Evolutionary conservation across 108 stramenopile genomes (phyloP).

Genomic region (Cyclostephanos tholiformis): DNA sequence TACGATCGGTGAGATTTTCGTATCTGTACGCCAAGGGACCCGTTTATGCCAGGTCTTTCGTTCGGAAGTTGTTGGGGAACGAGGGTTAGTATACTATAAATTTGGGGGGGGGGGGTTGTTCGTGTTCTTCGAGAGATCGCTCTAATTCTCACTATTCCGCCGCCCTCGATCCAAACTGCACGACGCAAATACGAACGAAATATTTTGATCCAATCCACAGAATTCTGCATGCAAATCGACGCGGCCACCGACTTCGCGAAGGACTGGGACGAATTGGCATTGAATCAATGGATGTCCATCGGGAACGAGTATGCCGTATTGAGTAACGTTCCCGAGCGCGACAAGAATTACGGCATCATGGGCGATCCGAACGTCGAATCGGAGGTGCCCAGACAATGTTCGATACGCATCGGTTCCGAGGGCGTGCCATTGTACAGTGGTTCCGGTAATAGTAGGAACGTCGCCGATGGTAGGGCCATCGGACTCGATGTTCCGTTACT

Average conservation of each 20-base stretch:
- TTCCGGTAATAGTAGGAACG: slow-evolving; percentile 10
- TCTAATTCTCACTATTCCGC: no score
- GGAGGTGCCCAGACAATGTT: slow-evolving; percentile 70
- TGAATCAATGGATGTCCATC: slow-evolving; percentile 75
- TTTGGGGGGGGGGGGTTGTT: neutral
- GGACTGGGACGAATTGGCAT: slow-evolving; percentile 80
- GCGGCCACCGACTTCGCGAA: slow-evolving; percentile 84
- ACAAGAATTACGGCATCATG: slow-evolving; percentile 33
- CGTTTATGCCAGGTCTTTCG: slow-evolving; percentile 70
- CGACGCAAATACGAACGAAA: no score
- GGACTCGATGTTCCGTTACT: slow-evolving; percentile 70
- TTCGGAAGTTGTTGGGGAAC: slow-evolving; percentile 82
- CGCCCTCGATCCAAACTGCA: no score
- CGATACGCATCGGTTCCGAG: slow-evolving; percentile 61
- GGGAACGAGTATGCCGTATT: slow-evolving; percentile 94
- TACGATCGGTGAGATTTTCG: slow-evolving; percentile 64
- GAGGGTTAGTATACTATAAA: slow-evolving; percentile 52
- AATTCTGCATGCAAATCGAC: slow-evolving; percentile 98
- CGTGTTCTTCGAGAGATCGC: no score
- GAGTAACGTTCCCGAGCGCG: slow-evolving; percentile 78
- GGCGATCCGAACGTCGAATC: slow-evolving; percentile 24
- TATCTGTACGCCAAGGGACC: slow-evolving; percentile 77
- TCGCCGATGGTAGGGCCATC: slow-evolving; percentile 72
- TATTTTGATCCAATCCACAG: no score
- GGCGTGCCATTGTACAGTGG: slow-evolving; percentile 66